phyloP scores from a whole-genome alignment of 2,329 filamentous ascomycete genomes.

The Chaetothyriales sp. region DNA sequence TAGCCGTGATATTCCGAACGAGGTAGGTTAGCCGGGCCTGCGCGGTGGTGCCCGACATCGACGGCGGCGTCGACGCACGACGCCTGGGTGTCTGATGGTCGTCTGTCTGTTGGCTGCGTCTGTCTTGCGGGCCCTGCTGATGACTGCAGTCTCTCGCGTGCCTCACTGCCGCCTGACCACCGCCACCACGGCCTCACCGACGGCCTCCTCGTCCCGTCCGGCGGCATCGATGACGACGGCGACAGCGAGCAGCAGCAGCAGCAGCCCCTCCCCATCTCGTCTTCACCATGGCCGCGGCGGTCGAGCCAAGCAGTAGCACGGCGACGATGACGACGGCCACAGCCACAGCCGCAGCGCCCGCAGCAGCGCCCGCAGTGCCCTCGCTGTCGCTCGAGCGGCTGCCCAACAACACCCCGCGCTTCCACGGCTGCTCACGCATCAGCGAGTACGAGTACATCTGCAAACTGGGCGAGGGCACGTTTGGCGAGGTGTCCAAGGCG shows the following conservation, averaged over 20 bases:
- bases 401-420: conserved; percentile 42
- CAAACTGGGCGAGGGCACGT: conserved; percentile 79
- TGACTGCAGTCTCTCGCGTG: background rate
- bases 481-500: conserved; percentile 88
- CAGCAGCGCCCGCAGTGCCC: background rate
- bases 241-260: background rate
- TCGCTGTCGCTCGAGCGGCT: conserved; percentile 29
- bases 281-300: too few species aligned
- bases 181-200: too few species aligned
- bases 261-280: too few species aligned
- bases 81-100: too few species aligned
- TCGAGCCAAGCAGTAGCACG: too few species aligned
- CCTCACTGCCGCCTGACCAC: background rate
- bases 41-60: too few species aligned
- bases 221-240: background rate
- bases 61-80: too few species aligned
- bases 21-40: too few species aligned
- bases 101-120: too few species aligned
- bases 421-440: conserved; percentile 61
- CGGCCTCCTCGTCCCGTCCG: too few species aligned
- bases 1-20: too few species aligned
- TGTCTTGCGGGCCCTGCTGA: background rate
- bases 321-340: too few species aligned
- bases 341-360: background rate
- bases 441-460: conserved; percentile 25